These are phyloP conservation scores for Senna tora DNA, from an alignment of 306 rosid species.

Conservation along the genomic window DNA sequence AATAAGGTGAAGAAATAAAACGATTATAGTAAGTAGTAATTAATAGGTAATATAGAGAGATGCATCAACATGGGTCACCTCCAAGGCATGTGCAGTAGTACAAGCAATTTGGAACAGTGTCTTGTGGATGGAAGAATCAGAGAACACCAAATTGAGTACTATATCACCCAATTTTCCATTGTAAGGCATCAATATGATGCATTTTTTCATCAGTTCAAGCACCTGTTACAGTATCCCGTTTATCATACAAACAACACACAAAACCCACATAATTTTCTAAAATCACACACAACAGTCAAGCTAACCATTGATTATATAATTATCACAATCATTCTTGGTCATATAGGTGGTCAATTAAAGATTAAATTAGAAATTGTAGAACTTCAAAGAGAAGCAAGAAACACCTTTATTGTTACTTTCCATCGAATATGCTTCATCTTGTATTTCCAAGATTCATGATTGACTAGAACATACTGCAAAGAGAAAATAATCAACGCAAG, in stretches of 20 bases:
- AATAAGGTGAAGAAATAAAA: slow-evolving; percentile 34
- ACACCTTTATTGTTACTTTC: slow-evolving; percentile 86
- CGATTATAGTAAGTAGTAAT: slow-evolving; percentile 27
- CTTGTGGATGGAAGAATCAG: slow-evolving; percentile 87
- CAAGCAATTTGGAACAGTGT: slow-evolving; percentile 74
- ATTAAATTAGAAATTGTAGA: slow-evolving; percentile 4
- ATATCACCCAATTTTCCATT: slow-evolving; percentile 62
- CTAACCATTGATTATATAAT: slow-evolving; percentile 1
- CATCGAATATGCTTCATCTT: slow-evolving; percentile 77
- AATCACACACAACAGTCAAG: slow-evolving; percentile 22
- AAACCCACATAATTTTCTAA: no score
- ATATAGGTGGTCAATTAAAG: slow-evolving; percentile 25
- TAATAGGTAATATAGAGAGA: slow-evolving; percentile 33
- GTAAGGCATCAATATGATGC: slow-evolving; percentile 56
- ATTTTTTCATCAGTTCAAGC: slow-evolving; percentile 82
- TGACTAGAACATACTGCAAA: slow-evolving; percentile 80
- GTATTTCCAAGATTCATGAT: slow-evolving; percentile 90
- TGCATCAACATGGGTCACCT: slow-evolving; percentile 55
- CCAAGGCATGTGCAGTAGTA: slow-evolving; percentile 72
- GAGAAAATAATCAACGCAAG: slow-evolving; percentile 77
- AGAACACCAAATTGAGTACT: slow-evolving; percentile 62
- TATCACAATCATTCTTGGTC: slow-evolving; percentile 3
- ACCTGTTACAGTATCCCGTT: slow-evolving; percentile 58
- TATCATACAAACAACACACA: slow-evolving; percentile 23
- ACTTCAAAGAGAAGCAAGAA: slow-evolving; percentile 33